Evolutionary conservation across 352 stramenopile species (phyloP), one percentile per base, ranked within the genome.

Genomic region (Globisporangium takayamanum): DNA sequence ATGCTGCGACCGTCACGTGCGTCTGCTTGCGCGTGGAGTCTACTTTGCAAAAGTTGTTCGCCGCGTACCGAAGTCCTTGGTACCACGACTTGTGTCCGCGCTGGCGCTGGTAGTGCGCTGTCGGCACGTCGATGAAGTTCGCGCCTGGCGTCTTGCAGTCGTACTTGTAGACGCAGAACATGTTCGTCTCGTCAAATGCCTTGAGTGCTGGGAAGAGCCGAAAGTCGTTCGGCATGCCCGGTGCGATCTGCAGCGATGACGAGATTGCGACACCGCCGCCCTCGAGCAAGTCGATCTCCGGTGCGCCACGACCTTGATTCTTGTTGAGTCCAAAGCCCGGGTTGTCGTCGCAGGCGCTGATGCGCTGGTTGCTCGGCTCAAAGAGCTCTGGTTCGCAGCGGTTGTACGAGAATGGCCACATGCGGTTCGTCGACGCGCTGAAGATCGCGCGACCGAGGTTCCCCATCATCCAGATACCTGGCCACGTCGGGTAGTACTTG

Each of bases 321-420:
- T 5, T 5, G 33, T 39, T 86, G 63, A 99, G 60, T 0, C 94
- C 94, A 56, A 78, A 94, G 37, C 97, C 95, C 39, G 96, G 94
- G 52, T 91, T 75, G 7, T 70, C 61, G 54, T 98, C 92, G 66
- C 95, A 99, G 0, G 87, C 95, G 33, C 72, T 95, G 59, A 92
- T 92, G 3, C 78, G 74, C 53, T 92, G 83, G 60, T 88, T 88
- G 99, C 48, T 80, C 76, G 66, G 62, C 5, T 62, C 41, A 12
- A 77, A 72, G n/a, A 71, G 48, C 28, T 72, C 63, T 0, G 69
- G 56, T 64, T 98, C 65, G 60, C 92, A 98, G 33, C 68, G 74
- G 62, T 98, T 77, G 68, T 97, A 98, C 48, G 84, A 97, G 78
- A 94, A 99, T 2, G 96, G 96, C 96, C 96, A 99, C 63, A 98